Conservation (phyloP, 768 basidiomycete species). For the Clitopilus hobsonii region DNA sequence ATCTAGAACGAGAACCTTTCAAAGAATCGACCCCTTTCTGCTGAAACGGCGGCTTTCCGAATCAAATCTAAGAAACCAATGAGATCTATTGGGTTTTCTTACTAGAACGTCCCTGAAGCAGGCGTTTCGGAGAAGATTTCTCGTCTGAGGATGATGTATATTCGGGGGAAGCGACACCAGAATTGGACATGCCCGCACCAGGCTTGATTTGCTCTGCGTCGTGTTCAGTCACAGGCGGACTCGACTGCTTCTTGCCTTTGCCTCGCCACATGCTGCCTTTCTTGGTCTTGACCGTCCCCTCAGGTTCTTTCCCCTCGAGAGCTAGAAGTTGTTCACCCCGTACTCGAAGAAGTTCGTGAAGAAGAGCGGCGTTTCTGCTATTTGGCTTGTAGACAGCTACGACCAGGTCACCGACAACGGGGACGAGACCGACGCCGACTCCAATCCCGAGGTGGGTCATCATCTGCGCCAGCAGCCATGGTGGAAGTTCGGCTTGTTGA, state of each 20-base stretch:
- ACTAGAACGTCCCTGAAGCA: background rate
- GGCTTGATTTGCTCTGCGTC: slow-evolving; percentile 46
- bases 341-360: slow-evolving; percentile 80
- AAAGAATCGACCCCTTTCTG: background rate
- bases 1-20: background rate
- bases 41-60: background rate
- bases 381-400: slow-evolving; percentile 84
- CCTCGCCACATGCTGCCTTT: slow-evolving; percentile 10
- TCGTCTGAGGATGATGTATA: background rate
- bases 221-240: slow-evolving; percentile 20
- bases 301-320: slow-evolving; percentile 26
- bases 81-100: background rate
- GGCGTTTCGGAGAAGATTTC: background rate
- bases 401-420: slow-evolving; percentile 70
- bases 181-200: slow-evolving; percentile 42
- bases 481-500: slow-evolving; percentile 60
- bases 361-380: slow-evolving; percentile 78
- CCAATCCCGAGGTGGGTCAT: slow-evolving; percentile 70
- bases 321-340: slow-evolving; percentile 67
- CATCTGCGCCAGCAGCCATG: slow-evolving; percentile 72
- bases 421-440: slow-evolving; percentile 60
- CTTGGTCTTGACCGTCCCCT: slow-evolving; percentile 3
- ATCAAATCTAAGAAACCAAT: background rate
- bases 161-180: slow-evolving; percentile 21
- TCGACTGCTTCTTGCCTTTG: slow-evolving; percentile 19